Base-by-base conservation (phyloP, 352 stramenopile genomes). In the Plasmopara muralis region DNA sequence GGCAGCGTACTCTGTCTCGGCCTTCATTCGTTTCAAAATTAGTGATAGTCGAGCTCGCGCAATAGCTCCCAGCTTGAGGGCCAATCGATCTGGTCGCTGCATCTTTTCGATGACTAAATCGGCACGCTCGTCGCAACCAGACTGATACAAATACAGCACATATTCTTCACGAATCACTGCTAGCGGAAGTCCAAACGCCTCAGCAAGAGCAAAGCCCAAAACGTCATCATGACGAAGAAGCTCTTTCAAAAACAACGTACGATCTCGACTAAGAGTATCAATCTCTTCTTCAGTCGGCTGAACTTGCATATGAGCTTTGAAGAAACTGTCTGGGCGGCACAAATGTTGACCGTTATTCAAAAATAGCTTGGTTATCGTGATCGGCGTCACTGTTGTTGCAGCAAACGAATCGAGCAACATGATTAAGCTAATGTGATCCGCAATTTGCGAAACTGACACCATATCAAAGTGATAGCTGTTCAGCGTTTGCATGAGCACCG, bases 371-470 rank as follows among this genome's bases (percentile, higher is more conserved):
- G 75, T 63, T 38, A 89, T 74, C 14, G 83, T 85, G 35, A 91
- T 77, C 9, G 81, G 77, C 4, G 75, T 85, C 16, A 88, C 70
- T 9, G 65, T 61, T 9, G 76, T 89, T 5, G 77, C 78, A 13
- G 80, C 78, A 56, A 90, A 93, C 25, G 79, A 89, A 48, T 91
- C 78, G 1, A 93, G 68, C 42, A 93, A 70, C 40, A 88, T 68
- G 34, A 93, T 70, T 50, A 93, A 66, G 47, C 76, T 87, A 31
- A 77, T 68, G 47, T 93, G 83, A 50, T 87, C 72, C 7, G 60
- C 43, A 6, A 93, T 60, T 38, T 76, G 71, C 13, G 34, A 38
- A 20, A 62, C 37, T 9, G 66, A 81, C 14, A 86, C 49, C 15
- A 53, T 54, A 31, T 74, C 41, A 8, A 78, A 54, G 7, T 72